Evolutionary conservation across 257 asterid species (phyloP).

Genomic region (Capsicum chinense): DNA sequence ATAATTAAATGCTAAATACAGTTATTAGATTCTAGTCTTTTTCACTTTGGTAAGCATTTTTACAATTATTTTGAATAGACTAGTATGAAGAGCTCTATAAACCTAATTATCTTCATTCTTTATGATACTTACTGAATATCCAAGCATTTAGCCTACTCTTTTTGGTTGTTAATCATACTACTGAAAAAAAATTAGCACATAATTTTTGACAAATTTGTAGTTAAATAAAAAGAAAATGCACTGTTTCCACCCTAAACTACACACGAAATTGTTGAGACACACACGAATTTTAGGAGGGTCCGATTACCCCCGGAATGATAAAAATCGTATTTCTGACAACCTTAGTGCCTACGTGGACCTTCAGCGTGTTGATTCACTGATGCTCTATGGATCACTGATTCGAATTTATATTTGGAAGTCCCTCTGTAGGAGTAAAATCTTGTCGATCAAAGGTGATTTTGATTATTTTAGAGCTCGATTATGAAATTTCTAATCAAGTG

Average conservation of each 20-base stretch:
- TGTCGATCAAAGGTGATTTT: neutral
- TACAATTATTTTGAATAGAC: neutral
- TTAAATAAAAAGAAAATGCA: neutral
- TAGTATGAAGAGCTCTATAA: neutral
- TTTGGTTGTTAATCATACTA: neutral
- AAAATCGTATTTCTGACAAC: too few species aligned
- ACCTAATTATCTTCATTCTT: neutral
- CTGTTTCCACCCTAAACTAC: too few species aligned
- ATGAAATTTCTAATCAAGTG: too few species aligned
- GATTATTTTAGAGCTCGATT: neutral
- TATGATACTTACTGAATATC: neutral
- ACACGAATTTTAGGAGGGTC: too few species aligned
- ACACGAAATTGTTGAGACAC: too few species aligned
- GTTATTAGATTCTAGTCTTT: neutral
- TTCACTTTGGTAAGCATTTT: neutral
- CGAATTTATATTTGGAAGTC: neutral
- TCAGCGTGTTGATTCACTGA: too few species aligned
- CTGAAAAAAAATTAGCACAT: neutral
- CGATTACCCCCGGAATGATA: too few species aligned
- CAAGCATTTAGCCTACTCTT: neutral
- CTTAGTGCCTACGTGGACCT: too few species aligned
- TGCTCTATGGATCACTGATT: neutral
- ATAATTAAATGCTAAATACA: slow-evolving; percentile 10
- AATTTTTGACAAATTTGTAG: neutral
- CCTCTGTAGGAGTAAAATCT: neutral